These are phyloP conservation scores for Urtica urens DNA, from an alignment of 306 rosid species.

Conservation along the genomic window DNA sequence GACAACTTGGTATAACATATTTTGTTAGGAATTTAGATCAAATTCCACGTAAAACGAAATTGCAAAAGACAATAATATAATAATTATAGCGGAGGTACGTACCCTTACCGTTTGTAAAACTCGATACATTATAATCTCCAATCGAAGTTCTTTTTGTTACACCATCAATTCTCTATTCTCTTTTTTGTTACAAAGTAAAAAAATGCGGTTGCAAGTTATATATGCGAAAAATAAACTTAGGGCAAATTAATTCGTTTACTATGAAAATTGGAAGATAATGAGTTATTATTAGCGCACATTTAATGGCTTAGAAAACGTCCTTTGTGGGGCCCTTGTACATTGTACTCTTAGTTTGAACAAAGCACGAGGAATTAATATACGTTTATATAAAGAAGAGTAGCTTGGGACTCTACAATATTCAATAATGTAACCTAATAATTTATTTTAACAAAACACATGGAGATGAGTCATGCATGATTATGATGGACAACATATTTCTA, in stretches of 20 bases:
- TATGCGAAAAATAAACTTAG: too few species aligned
- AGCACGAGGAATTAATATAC: neutral
- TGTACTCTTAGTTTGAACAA: slow-evolving; percentile 25
- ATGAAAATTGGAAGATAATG: too few species aligned
- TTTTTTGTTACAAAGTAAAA: too few species aligned
- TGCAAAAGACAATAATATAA: too few species aligned
- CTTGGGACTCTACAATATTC: neutral
- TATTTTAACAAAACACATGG: slow-evolving; percentile 21
- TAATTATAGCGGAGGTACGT: too few species aligned
- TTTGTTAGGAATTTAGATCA: neutral
- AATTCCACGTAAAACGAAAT: too few species aligned
- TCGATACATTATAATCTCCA: too few species aligned
- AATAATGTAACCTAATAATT: slow-evolving; percentile 12
- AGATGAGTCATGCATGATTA: slow-evolving; percentile 37
- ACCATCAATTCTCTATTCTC: too few species aligned
- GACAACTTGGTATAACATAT: neutral
- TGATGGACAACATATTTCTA: slow-evolving; percentile 1
- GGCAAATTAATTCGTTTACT: too few species aligned
- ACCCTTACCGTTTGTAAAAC: too few species aligned
- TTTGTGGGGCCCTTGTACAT: slow-evolving; percentile 12
- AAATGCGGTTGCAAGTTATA: too few species aligned
- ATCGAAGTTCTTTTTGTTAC: too few species aligned
- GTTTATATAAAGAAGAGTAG: neutral
- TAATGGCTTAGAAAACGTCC: neutral
- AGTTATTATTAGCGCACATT: neutral